Evolutionary conservation across 2,329 filamentous ascomycete genomes (phyloP).

Genomic region (Triangularia setosa): DNA sequence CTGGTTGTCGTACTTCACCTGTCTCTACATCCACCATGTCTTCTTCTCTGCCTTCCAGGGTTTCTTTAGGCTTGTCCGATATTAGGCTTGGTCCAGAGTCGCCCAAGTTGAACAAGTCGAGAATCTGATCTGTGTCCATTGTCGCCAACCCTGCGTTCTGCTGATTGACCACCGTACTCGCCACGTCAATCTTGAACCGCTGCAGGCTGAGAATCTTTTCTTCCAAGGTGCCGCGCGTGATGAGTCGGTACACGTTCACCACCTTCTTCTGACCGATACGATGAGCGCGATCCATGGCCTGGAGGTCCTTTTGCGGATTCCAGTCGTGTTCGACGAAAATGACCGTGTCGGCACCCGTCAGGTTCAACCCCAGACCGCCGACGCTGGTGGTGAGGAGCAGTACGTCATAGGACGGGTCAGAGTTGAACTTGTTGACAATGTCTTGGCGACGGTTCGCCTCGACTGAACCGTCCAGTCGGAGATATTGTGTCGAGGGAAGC

Average conservation of each 20-base stretch:
- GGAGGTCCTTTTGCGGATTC: conserved; percentile 98
- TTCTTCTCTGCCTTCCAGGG: conserved; percentile 62
- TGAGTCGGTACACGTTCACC: conserved; percentile 95
- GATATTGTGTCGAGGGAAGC: conserved; percentile 86
- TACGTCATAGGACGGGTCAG: conserved; percentile 93
- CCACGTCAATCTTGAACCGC: conserved; percentile 99
- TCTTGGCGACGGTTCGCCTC: conserved; percentile 92
- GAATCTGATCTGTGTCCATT: conserved; percentile 98
- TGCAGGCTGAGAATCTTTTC: conserved; percentile 98
- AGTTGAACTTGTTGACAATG: conserved; percentile 98
- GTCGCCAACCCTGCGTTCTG: conserved; percentile 91
- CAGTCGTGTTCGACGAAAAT: conserved; percentile 99
- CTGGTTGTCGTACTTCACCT: conserved; percentile 87
- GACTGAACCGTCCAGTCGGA: conserved; percentile 90
- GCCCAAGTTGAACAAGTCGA: conserved; percentile 91
- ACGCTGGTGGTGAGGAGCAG: conserved; percentile 92
- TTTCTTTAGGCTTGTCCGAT: conserved; percentile 55
- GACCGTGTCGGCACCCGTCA: conserved; percentile 96
- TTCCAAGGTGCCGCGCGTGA: conserved; percentile 91
- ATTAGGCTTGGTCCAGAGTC: conserved; percentile 68
- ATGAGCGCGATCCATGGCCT: conserved; percentile 98
- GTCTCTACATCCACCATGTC: conserved; percentile 93
- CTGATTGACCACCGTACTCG: conserved; percentile 96
- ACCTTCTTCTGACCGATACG: conserved; percentile 99
- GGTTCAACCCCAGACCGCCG: conserved; percentile 87